These are phyloP conservation scores for Corrigiola litoralis DNA, from an alignment of 179 eudicot species.

Conservation along the genomic window DNA sequence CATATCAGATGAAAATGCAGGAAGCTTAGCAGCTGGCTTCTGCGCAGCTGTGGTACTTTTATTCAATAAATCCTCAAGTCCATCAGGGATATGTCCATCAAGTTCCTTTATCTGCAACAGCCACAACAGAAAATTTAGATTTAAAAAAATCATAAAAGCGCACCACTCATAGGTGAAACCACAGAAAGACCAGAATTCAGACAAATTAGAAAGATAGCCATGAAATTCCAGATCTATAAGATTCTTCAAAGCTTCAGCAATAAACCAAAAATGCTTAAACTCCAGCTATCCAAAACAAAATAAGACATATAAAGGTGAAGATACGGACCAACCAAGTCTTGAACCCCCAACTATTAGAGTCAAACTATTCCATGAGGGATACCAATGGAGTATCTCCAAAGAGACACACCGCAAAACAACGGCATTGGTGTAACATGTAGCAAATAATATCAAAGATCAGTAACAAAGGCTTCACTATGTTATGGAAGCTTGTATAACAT, in stretches of 20 bases:
- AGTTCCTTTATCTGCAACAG: constrained; percentile 62
- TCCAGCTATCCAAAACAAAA: not conserved
- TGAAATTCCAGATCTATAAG: not conserved
- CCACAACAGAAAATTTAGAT: not conserved
- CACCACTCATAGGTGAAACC: not conserved
- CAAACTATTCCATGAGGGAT: too few relatives aligned
- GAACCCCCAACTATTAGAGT: too few relatives aligned
- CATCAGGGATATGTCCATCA: constrained; percentile 68
- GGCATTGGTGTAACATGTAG: not conserved
- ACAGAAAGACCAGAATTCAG: not conserved
- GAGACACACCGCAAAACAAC: too few relatives aligned
- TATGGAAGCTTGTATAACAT: not conserved
- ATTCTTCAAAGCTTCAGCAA: not conserved
- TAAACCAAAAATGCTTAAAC: not conserved
- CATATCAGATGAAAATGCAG: constrained; percentile 24
- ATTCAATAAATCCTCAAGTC: constrained; percentile 46
- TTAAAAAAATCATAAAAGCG: not conserved
- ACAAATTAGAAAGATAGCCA: not conserved
- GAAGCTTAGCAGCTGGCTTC: constrained; percentile 22
- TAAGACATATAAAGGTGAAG: not conserved
- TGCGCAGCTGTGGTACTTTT: constrained; percentile 23
- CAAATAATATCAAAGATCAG: not conserved
- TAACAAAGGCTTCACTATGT: not conserved
- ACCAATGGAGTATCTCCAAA: not conserved
- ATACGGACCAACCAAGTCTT: too few relatives aligned